Conservation (phyloP, 208 protist genomes). For the Trypanosoma cruzi region DNA sequence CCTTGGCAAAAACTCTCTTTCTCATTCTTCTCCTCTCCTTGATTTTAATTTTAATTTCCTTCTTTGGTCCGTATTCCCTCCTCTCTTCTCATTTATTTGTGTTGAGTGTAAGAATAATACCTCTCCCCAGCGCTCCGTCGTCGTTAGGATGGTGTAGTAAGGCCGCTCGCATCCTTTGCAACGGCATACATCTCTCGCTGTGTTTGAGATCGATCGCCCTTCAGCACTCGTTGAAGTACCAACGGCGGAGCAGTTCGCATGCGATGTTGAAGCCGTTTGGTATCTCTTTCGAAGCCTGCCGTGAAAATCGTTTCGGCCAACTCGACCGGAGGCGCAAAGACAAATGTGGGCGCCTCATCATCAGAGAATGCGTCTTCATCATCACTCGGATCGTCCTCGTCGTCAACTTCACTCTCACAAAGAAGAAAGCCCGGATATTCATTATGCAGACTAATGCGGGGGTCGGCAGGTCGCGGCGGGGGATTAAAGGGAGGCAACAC, state of each 20-base stretch:
- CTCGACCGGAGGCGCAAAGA: conserved; percentile 86
- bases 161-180: neutral
- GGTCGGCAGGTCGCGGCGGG: conserved; percentile 85
- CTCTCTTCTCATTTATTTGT: neutral
- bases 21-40: neutral
- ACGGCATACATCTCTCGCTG: conserved; percentile 78
- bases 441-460: conserved; percentile 84
- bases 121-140: neutral
- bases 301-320: conserved; percentile 86
- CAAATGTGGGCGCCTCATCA: conserved; percentile 88
- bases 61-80: neutral
- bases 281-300: conserved; percentile 86
- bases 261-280: conserved; percentile 84
- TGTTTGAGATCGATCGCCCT: conserved; percentile 76
- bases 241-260: conserved; percentile 88
- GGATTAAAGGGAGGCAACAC: conserved; percentile 79
- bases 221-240: conserved; percentile 73
- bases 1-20: neutral
- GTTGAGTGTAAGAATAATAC: neutral
- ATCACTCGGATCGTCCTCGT: conserved; percentile 82
- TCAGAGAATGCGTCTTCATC: conserved; percentile 91
- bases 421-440: conserved; percentile 90
- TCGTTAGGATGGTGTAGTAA: neutral
- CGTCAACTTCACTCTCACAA: conserved; percentile 88
- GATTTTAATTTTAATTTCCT: neutral